These are phyloP conservation scores for Vitis riparia DNA, from an alignment of 164 flowering plant genomes.

Conservation along the genomic window DNA sequence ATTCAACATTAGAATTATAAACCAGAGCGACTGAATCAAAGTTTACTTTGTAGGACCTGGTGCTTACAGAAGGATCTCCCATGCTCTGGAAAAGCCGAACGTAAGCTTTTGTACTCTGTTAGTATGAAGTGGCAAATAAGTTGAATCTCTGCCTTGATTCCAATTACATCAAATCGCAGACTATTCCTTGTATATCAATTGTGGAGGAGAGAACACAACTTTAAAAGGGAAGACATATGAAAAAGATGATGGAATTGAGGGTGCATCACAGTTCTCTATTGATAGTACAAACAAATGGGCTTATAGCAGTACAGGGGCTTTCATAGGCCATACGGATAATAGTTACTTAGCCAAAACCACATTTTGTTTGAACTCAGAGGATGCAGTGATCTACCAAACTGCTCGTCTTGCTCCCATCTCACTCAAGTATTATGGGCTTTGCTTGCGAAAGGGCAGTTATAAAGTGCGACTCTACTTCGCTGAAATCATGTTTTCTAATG, in stretches of 20 bases:
- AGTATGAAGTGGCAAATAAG: background rate
- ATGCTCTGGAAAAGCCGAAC: conserved; percentile 36
- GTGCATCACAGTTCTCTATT: conserved; percentile 37
- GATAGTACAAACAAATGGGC: conserved; percentile 48
- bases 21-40: background rate
- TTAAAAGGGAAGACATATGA: conserved; percentile 17
- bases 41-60: conserved; percentile 36
- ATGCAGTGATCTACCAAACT: conserved; percentile 34
- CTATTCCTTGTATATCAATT: conserved; percentile 63
- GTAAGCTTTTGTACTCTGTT: conserved; percentile 35
- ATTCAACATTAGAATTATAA: background rate
- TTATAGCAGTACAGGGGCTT: conserved; percentile 62
- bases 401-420: conserved; percentile 77
- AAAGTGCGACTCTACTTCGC: conserved; percentile 81
- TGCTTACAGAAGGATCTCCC: conserved; percentile 69
- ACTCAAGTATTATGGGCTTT: conserved; percentile 79
- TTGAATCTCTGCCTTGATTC: background rate
- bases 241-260: conserved; percentile 25
- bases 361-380: conserved; percentile 21
- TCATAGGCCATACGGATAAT: conserved; percentile 20
- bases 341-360: conserved; percentile 22
- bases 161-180: conserved; percentile 31
- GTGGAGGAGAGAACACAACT: conserved; percentile 53
- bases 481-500: conserved; percentile 61
- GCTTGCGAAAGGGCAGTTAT: conserved; percentile 68